These are phyloP conservation scores for Acorus gramineus DNA, from an alignment of 106 monocot species.

Conservation along the genomic window DNA sequence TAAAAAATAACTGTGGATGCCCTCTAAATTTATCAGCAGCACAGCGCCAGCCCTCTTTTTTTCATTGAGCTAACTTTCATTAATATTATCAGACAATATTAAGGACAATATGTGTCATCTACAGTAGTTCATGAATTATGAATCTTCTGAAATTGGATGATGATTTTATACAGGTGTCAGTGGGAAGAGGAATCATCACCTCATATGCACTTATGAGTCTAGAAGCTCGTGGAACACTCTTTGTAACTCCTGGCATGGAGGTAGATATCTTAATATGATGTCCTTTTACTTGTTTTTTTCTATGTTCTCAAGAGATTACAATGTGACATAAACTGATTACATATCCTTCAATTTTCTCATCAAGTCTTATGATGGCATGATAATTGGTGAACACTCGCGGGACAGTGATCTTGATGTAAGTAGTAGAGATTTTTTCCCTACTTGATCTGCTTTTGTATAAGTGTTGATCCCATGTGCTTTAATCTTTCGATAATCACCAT, in stretches of 20 bases:
- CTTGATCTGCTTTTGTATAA: background rate
- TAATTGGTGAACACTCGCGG: slow-evolving; percentile 91
- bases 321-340: background rate
- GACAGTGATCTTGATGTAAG: slow-evolving; percentile 98
- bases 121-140: background rate
- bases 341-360: slow-evolving; percentile 9
- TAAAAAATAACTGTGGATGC: too few relatives aligned
- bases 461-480: background rate
- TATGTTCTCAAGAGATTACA: background rate
- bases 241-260: slow-evolving; percentile 95
- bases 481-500: background rate
- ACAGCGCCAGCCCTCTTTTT: background rate
- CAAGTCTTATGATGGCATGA: slow-evolving; percentile 96
- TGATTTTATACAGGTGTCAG: slow-evolving; percentile 46
- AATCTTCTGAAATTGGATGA: background rate
- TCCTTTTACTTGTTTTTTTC: background rate
- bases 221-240: slow-evolving; percentile 90
- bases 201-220: slow-evolving; percentile 89
- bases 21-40: too few relatives aligned
- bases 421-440: background rate
- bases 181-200: slow-evolving; percentile 73
- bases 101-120: background rate
- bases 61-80: background rate
- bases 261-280: slow-evolving; percentile 21
- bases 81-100: background rate